Evolutionary conservation across 2,329 filamentous ascomycete species (phyloP), one percentile per base, ranked within the genome.

Genomic region (Aphanocladium album): DNA sequence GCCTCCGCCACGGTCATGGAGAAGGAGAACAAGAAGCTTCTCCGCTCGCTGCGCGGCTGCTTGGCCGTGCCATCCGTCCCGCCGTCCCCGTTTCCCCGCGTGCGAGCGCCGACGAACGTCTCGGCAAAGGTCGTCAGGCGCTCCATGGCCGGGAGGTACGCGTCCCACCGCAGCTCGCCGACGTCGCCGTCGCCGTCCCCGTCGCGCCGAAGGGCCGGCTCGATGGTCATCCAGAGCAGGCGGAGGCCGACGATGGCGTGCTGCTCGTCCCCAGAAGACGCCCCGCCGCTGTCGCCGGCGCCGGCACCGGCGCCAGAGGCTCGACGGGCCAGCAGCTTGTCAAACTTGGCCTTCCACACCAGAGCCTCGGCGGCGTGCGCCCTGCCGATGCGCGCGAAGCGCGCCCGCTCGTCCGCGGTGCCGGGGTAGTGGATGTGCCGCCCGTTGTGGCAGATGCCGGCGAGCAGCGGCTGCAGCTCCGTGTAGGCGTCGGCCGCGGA

Each of bases 401-500:
- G 16, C 21, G 7, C 25, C 21, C 25, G 19, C 27, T n/a, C 46
- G 23, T 21, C 45, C 5, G 2, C 23, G 56, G n/a, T 16, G 17
- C 37, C 21, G 23, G 45, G 46, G 30, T 21, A 4, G 35, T 46
- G 37, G 27, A 47, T 43, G 9, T 30, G 50, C 2, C 45, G 43
- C 2, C 33, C 45, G 12, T 37, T 39, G 17, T 57, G 33, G 39
- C 30, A 47, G 45, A 19, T 51, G 35, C 46, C 35, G 12, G 46
- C 47, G 23, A 61, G 53, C 1, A 57, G 43, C 53, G 55, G 60
- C 46, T 57, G 51, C 25, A 61, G 55, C 53, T 61, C 60, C n/a
- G 47, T 46, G 53, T 61, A 61, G 19, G 60, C 60, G 21, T 56
- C 60, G n/a, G 45, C 41, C 37, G 55, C 60, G 2, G 46, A 57